Percentiles rank a stretch among this genome's conserved stretches.
Conservation (phyloP, 2,329 filamentous ascomycete genomes). For the Colletotrichum agaves region DNA sequence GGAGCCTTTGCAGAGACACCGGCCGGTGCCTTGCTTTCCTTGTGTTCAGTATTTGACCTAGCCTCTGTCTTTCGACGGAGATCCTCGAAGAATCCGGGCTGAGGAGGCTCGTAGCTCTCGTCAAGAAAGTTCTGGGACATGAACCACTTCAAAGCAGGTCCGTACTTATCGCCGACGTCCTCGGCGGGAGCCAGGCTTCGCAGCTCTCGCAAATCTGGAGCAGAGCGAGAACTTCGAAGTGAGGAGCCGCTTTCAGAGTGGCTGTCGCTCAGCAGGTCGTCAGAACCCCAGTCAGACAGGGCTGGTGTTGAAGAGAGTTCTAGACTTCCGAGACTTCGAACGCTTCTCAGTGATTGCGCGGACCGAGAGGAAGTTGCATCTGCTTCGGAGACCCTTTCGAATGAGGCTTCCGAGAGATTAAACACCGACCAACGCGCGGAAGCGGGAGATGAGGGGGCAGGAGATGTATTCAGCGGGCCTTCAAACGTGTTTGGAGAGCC, state of each 20-base stretch:
- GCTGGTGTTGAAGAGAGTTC: background rate
- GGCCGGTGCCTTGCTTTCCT: background rate
- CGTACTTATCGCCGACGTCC: background rate
- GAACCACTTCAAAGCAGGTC: conserved; percentile 6
- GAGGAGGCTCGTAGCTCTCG: background rate
- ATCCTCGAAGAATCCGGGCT: background rate
- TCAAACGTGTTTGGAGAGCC: too few species aligned
- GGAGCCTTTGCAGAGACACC: background rate
- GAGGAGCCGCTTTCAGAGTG: background rate
- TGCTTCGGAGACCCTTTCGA: background rate
- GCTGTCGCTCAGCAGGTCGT: background rate
- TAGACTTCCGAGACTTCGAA: background rate
- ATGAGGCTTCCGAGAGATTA: background rate
- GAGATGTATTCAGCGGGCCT: too few species aligned
- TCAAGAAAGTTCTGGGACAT: conserved; percentile 2
- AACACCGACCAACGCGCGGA: background rate
- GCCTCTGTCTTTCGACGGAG: background rate
- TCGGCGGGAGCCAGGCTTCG: background rate
- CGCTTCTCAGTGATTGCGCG: background rate
- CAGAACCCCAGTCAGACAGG: background rate
- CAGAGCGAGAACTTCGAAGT: background rate
- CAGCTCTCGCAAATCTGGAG: background rate
- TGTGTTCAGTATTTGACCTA: too few species aligned
- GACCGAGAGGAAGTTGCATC: background rate
- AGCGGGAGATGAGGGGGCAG: background rate